These are phyloP conservation scores for Opeltia flavorubescens DNA, from an alignment of 495 filamentous ascomycete genomes.

Conservation along the genomic window DNA sequence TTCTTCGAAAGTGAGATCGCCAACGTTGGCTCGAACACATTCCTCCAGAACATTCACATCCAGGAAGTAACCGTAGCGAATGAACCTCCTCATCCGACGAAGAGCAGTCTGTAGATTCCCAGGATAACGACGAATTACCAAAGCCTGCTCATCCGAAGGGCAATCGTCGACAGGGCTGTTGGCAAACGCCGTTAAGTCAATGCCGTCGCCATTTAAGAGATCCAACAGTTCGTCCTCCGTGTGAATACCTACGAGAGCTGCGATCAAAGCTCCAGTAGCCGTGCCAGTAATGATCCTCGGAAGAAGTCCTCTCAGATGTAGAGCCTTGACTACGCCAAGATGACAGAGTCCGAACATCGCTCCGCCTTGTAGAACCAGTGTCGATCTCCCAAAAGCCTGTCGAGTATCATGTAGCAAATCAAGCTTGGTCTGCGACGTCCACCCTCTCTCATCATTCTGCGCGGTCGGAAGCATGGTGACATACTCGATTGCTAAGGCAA, in stretches of 20 bases:
- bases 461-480: constrained; percentile 58
- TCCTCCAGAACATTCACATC: constrained; percentile 73
- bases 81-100: constrained; percentile 49
- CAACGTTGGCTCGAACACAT: constrained; percentile 73
- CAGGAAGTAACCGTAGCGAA: constrained; percentile 66
- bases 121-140: constrained; percentile 13
- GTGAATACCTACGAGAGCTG: constrained; percentile 78
- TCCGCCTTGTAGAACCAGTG: constrained; percentile 78
- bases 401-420: constrained; percentile 82
- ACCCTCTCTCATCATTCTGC: constrained; percentile 35
- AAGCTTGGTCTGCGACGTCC: constrained; percentile 74
- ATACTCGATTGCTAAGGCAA: constrained; percentile 65
- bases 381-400: constrained; percentile 78
- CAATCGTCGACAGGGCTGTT: constrained; percentile 14
- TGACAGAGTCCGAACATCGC: constrained; percentile 89
- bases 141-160: constrained; percentile 11
- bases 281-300: constrained; percentile 88
- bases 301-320: constrained; percentile 70
- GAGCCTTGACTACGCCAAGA: constrained; percentile 76
- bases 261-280: constrained; percentile 80
- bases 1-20: constrained; percentile 87
- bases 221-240: constrained; percentile 71
- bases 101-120: constrained; percentile 42
- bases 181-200: constrained; percentile 73
- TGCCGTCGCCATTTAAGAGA: constrained; percentile 62